Evolutionary conservation across 2,329 filamentous ascomycete genomes (phyloP).

Genomic region (Alternaria gansuensis): DNA sequence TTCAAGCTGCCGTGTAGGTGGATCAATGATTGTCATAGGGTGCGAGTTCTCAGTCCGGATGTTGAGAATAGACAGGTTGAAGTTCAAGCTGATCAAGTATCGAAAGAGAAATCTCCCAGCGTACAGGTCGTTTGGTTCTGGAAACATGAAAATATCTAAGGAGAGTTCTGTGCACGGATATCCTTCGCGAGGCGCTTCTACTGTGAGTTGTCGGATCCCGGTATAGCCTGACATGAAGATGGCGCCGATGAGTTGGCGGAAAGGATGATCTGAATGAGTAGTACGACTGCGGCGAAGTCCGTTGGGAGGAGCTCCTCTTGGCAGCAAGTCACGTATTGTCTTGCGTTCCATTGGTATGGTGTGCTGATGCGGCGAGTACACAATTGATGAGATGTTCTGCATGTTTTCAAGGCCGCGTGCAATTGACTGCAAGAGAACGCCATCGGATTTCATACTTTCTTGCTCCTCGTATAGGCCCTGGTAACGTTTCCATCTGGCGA

Average conservation of each 20-base stretch:
- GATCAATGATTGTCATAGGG: neutral
- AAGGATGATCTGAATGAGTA: constrained; percentile 28
- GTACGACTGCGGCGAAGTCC: neutral
- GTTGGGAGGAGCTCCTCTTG: constrained; percentile 14
- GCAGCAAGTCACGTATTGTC: constrained; percentile 34
- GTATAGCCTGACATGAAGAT: constrained; percentile 32
- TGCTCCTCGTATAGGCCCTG: constrained; percentile 38
- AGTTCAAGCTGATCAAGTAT: constrained; percentile 29
- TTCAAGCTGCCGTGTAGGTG: constrained; percentile 13
- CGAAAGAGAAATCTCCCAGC: constrained; percentile 37
- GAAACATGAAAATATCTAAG: constrained; percentile 32
- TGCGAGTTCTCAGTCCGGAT: neutral
- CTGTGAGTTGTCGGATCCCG: constrained; percentile 35
- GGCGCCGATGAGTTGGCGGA: constrained; percentile 43
- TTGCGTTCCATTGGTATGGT: constrained; percentile 34
- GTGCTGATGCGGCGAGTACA: constrained; percentile 39
- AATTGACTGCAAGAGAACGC: constrained; percentile 38
- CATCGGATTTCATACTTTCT: constrained; percentile 35
- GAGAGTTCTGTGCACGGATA: constrained; percentile 25
- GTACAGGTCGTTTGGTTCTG: constrained; percentile 21
- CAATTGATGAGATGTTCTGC: constrained; percentile 36
- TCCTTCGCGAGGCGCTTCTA: constrained; percentile 7
- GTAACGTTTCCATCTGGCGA: constrained; percentile 37
- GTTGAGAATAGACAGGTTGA: constrained; percentile 24
- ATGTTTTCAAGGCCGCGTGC: constrained; percentile 35